Evolutionary conservation across 306 rosid species (phyloP), one percentile per base, ranked within the genome.

Genomic region (Gastrolobium bilobum): DNA sequence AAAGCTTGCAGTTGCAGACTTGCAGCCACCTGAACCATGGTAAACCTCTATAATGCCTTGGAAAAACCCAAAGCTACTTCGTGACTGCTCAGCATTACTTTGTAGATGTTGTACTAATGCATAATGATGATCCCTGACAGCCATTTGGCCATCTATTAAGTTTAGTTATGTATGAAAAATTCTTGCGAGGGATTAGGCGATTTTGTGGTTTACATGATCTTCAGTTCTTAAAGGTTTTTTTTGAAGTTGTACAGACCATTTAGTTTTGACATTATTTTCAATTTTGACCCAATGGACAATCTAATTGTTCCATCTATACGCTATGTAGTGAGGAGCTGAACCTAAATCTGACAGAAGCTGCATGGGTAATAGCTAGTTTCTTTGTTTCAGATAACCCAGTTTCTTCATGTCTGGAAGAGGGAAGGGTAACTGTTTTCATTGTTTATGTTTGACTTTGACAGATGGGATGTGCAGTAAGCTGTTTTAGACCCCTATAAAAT

Each of bases 311-410:
- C 52, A 26, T 77, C 51, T 56, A 42, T 79, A 6, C 81, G 60
- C 73, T 66, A 40, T 90, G 94, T 89, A 95, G 98, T 80, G 96
- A 95, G 89, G 98, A 93, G 92, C 87, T 95, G 85, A 54, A 89
- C 87, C 89, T 95, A 57, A 93, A 95, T 87, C 84, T 95, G 86
- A 88, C 97, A 7, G 98, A 93, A 87, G 98, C 98, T 47, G 98
- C 98, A 6, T 93, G 98, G 99, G 98, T 95, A 88, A 87, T n/a
- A n/a, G n/a, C n/a, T 61, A 30, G 7, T 52, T 53, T 58, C 66
- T 14, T 54, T 10, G 68, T 30, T 51, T 75, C 58, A 34, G 60
- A 58, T 34, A 65, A 43, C 68, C 56, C 56, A 37, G 26, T 30
- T 80, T 71, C 38, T n/a, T 71, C 68, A 38, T 29, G 68, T 72